Evolutionary conservation across 1,284 basidiomycete genomes (phyloP).

Genomic region (Ceratobasidium sp.): DNA sequence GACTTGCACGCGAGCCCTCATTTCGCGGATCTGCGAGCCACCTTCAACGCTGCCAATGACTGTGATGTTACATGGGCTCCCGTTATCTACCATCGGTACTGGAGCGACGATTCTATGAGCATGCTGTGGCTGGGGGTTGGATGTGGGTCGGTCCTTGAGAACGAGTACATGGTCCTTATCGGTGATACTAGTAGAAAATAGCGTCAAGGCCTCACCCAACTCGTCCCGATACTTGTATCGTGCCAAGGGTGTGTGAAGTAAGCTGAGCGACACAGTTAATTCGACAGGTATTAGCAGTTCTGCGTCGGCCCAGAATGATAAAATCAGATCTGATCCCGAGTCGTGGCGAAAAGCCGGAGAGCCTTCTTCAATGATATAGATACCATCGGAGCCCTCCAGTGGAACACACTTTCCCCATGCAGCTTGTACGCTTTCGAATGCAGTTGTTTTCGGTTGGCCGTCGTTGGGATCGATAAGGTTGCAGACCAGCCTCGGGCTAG

Average conservation of each 20-base stretch:
- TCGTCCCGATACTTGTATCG: not conserved
- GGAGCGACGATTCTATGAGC: not conserved
- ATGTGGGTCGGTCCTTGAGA: constrained; percentile 23
- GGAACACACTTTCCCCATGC: constrained; percentile 33
- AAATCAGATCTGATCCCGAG: constrained; percentile 11
- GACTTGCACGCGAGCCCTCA: constrained; percentile 1
- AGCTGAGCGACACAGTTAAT: constrained; percentile 13
- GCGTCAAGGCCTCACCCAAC: not conserved
- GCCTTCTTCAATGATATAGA: constrained; percentile 16
- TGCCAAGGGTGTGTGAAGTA: not conserved
- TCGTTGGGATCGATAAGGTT: constrained; percentile 1
- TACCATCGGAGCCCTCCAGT: constrained; percentile 10
- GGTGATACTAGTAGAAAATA: not conserved
- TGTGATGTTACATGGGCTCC: not conserved
- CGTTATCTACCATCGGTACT: not conserved
- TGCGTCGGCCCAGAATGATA: constrained; percentile 27
- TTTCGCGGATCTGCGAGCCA: not conserved
- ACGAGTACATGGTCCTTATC: constrained; percentile 21
- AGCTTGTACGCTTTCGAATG: not conserved
- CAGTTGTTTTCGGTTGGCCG: not conserved
- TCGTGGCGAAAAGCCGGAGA: constrained; percentile 3
- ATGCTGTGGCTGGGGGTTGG: constrained; percentile 1
- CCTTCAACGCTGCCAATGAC: not conserved
- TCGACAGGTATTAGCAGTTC: not conserved
- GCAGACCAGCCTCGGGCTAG: constrained; percentile 24